A percentile compares a stretch with the other conserved stretches of the same genome.
These are phyloP conservation scores for Hypericum androsaemum DNA, from an alignment of 345 rosid species.

Conservation along the genomic window DNA sequence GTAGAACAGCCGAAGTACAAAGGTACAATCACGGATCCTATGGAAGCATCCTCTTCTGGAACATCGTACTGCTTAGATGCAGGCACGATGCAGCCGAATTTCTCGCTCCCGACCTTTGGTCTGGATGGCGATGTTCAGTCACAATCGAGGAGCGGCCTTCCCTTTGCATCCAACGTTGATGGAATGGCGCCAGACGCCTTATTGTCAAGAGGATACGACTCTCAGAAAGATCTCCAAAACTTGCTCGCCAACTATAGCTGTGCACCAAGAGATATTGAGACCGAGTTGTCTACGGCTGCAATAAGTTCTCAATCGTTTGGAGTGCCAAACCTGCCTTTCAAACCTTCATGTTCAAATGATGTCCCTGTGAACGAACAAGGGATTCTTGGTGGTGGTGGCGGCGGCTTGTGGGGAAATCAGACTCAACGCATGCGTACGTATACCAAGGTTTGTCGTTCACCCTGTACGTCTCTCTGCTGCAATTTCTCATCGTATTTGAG, in stretches of 20 bases:
- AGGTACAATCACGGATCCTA: conserved; percentile 53
- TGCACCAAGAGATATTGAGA: conserved; percentile 69
- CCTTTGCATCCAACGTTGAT: conserved; percentile 52
- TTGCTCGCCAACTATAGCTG: conserved; percentile 76
- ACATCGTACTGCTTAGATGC: conserved; percentile 87
- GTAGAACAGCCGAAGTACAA: conserved; percentile 55
- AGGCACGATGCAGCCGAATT: conserved; percentile 61
- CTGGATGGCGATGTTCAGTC: conserved; percentile 73
- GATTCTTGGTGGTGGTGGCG: conserved; percentile 44
- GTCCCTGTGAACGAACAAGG: conserved; percentile 65
- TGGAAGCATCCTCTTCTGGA: conserved; percentile 88
- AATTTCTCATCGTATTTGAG: neutral
- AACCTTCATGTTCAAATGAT: conserved; percentile 65
- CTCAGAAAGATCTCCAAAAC: conserved; percentile 93
- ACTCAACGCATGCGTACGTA: conserved; percentile 86
- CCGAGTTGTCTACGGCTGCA: conserved; percentile 81
- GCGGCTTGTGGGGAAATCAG: conserved; percentile 71
- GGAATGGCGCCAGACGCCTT: conserved; percentile 66
- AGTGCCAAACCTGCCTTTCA: conserved; percentile 66
- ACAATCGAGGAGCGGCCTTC: conserved; percentile 50
- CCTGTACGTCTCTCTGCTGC: neutral
- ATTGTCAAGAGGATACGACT: conserved; percentile 74
- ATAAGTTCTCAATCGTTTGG: conserved; percentile 88
- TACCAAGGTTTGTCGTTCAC: conserved; percentile 59
- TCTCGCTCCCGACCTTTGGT: conserved; percentile 58